Percentiles rank a stretch among this genome's conserved stretches.
phyloP scores from a whole-genome alignment of 2,329 filamentous ascomycete genomes.

The Aspergillus niger region DNA sequence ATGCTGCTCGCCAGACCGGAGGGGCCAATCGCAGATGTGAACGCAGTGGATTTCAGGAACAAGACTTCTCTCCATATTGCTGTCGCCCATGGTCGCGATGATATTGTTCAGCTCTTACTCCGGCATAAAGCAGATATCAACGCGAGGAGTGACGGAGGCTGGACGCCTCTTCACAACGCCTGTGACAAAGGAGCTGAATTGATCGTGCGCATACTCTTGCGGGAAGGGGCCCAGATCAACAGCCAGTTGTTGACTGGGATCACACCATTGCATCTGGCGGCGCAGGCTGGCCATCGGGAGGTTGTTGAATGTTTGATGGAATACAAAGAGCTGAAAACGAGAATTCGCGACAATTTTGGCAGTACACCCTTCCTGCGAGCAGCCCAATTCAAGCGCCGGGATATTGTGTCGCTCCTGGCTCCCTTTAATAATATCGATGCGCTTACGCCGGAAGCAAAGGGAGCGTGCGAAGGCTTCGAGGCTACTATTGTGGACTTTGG shows the following conservation, averaged over 20 bases:
- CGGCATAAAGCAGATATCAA: conserved; percentile 51
- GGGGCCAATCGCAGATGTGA: conserved; percentile 42
- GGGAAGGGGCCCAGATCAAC: conserved; percentile 39
- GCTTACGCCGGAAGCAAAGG: conserved; percentile 42
- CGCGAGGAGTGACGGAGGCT: conserved; percentile 52
- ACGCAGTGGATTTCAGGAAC: conserved; percentile 44
- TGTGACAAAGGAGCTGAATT: conserved; percentile 52
- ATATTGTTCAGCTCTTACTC: conserved; percentile 45
- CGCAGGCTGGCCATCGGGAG: conserved; percentile 41
- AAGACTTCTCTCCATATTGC: conserved; percentile 55
- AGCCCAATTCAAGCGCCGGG: conserved; percentile 41
- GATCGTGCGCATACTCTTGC: conserved; percentile 49
- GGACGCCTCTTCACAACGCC: conserved; percentile 58
- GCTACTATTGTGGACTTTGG: conserved; percentile 58
- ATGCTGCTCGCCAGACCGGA: conserved; percentile 45
- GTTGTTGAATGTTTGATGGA: conserved; percentile 41
- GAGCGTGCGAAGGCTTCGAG: conserved; percentile 53
- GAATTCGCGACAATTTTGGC: conserved; percentile 42
- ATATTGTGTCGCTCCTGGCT: conserved; percentile 39
- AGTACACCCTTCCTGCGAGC: conserved; percentile 45
- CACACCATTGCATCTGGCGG: conserved; percentile 44
- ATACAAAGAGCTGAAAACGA: conserved; percentile 32
- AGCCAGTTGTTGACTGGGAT: conserved; percentile 42
- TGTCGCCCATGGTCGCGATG: conserved; percentile 45
- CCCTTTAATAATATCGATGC: conserved; percentile 42